Conservation (phyloP, 2,329 filamentous ascomycete species). For the Emmonsia crescens region DNA sequence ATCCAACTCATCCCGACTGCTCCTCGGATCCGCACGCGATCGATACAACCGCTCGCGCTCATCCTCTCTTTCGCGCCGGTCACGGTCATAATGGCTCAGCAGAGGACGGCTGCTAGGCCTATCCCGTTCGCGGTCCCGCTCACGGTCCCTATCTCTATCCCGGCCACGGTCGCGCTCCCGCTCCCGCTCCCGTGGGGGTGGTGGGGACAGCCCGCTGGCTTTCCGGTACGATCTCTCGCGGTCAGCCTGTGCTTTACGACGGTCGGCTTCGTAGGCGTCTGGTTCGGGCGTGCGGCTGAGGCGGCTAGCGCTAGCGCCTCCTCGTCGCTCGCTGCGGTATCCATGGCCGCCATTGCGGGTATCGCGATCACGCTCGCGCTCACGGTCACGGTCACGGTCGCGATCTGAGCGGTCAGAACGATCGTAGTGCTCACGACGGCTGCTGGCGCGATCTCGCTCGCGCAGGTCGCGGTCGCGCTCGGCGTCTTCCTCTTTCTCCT, state of each 20-base stretch:
- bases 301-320: slow-evolving; percentile 38
- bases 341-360: slow-evolving; percentile 37
- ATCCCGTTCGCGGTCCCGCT: slow-evolving; percentile 34
- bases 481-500: slow-evolving; percentile 75
- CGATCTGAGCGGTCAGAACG: slow-evolving; percentile 44
- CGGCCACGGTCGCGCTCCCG: slow-evolving; percentile 26
- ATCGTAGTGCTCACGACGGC: slow-evolving; percentile 28
- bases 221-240: slow-evolving; percentile 90
- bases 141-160: slow-evolving; percentile 22
- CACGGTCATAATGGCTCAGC: slow-evolving; percentile 49
- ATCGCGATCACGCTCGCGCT: slow-evolving; percentile 37
- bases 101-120: slow-evolving; percentile 29
- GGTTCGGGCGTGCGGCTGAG: slow-evolving; percentile 81
- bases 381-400: slow-evolving; percentile 43
- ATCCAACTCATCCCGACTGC: slow-evolving; percentile 76
- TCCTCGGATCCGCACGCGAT: slow-evolving; percentile 65
- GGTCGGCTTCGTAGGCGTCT: slow-evolving; percentile 90
- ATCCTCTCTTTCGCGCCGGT: slow-evolving; percentile 76
- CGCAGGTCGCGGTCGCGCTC: slow-evolving; percentile 48
- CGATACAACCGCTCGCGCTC: slow-evolving; percentile 83
- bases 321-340: slow-evolving; percentile 25
- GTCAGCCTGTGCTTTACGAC: slow-evolving; percentile 84
- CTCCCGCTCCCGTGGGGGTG: slow-evolving; percentile 28
- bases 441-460: slow-evolving; percentile 45
- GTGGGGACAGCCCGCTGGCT: slow-evolving; percentile 51